Base-by-base conservation (phyloP, 1,139 yeast genomes). In the Diutina neorugosa region DNA sequence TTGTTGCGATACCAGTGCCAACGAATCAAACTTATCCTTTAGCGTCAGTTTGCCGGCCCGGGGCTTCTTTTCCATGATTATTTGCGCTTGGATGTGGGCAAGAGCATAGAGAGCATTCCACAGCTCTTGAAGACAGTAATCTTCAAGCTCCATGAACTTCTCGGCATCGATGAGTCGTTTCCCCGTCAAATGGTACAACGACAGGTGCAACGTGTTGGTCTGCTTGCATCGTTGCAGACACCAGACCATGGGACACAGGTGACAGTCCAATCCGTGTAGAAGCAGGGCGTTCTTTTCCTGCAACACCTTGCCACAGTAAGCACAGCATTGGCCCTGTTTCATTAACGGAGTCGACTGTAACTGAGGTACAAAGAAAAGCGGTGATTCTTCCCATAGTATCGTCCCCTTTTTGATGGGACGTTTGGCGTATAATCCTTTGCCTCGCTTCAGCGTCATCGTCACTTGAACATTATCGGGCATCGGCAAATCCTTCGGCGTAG, bases 1-100 rank as follows among this genome's bases (percentile, higher is more conserved):
- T 50, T 79, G 84, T 65, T 87, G 94, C 21, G 88, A 74, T 16
- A 87, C 82, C 53, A 78, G 73, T 1, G 94, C 93, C 78, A 86
- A 77, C 1, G 87, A 77, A 37, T 69, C 69, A 60, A 84, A 80
- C 34, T 19, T 19, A 8, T 44, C 27, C 18, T 23, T 12, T 9
- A 23, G 31, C 5, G 34, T 20, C 19, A 67, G 64, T 34, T 58
- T 56, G 6, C 63, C 57, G 54, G 73, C 68, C 9, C 65, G 62
- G 1, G 76, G 76, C 1, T 73, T 60, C 53, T 75, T 74, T 59
- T 80, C 84, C 53, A 69, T 65, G 44, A 69, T 61, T 2, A 66
- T 65, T 41, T 75, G 67, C 1, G 88, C 80, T 59, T 79, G 73
- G 7, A 83, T 77, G 50, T 81, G 64, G 0, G 86, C 84, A 51